A percentile compares a stretch with the other conserved stretches of the same genome.
phyloP scores from a whole-genome alignment of 306 rosid species.

The Prunus persica region Prunus_persica_NCBIv2 NC_034014.1:6447501-6448000 shows the following conservation, averaged over 20 bases:
- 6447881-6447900: neutral
- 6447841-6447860: neutral
- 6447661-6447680: neutral
- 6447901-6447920: neutral
- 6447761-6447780: neutral
- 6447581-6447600: neutral
- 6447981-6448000: neutral
- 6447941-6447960: neutral
- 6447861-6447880: neutral
- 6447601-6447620: neutral
- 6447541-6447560: slow-evolving; percentile 28
- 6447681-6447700: slow-evolving; percentile 2
- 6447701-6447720: neutral
- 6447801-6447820: neutral
- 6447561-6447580: neutral
- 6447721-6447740: neutral
- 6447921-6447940: neutral
- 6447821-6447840: neutral
- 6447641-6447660: neutral
- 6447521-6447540: slow-evolving; percentile 27
- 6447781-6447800: neutral
- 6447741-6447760: neutral
- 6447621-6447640: neutral
- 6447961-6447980: neutral
- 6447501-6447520: slow-evolving; percentile 37